Conservation (phyloP, 1,284 basidiomycete genomes). For the Ustilago xerochloae region DNA sequence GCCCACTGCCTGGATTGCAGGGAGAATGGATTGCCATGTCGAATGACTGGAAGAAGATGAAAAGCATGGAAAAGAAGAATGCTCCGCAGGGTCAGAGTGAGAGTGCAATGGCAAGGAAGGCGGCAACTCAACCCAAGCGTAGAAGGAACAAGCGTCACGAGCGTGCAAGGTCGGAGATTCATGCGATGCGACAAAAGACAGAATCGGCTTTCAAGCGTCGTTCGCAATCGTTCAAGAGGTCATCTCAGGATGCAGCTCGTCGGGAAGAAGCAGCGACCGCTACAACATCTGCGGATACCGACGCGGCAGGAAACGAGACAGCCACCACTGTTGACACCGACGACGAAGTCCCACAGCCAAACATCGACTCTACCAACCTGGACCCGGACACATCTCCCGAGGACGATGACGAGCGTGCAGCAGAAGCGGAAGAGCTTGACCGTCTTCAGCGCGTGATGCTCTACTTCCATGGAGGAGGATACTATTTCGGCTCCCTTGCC, state of each 20-base stretch:
- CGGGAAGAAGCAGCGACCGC: not conserved
- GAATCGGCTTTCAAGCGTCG: slow-evolving; percentile 24
- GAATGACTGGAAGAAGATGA: slow-evolving; percentile 69
- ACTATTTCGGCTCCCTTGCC: slow-evolving; percentile 72
- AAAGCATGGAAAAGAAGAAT: slow-evolving; percentile 58
- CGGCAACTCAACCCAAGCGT: not conserved
- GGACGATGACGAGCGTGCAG: slow-evolving; percentile 8
- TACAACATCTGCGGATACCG: not conserved
- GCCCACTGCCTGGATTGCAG: slow-evolving; percentile 75
- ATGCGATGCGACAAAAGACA: slow-evolving; percentile 33
- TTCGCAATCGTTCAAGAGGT: slow-evolving; percentile 22
- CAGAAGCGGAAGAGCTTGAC: slow-evolving; percentile 56
- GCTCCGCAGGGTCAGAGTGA: slow-evolving; percentile 1
- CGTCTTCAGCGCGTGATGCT: slow-evolving; percentile 63
- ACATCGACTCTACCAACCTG: slow-evolving; percentile 50
- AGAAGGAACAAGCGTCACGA: slow-evolving; percentile 37
- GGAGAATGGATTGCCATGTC: slow-evolving; percentile 85
- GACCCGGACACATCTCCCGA: slow-evolving; percentile 8
- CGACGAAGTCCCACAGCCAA: slow-evolving; percentile 7
- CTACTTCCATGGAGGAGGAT: slow-evolving; percentile 67
- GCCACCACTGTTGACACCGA: not conserved
- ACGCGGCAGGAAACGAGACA: not conserved
- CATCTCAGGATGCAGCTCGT: slow-evolving; percentile 4
- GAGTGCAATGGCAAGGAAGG: slow-evolving; percentile 1
- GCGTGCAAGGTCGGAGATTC: slow-evolving; percentile 33